Base-by-base conservation (phyloP, 768 basidiomycete species). In the Infundibulicybe gibba region DNA sequence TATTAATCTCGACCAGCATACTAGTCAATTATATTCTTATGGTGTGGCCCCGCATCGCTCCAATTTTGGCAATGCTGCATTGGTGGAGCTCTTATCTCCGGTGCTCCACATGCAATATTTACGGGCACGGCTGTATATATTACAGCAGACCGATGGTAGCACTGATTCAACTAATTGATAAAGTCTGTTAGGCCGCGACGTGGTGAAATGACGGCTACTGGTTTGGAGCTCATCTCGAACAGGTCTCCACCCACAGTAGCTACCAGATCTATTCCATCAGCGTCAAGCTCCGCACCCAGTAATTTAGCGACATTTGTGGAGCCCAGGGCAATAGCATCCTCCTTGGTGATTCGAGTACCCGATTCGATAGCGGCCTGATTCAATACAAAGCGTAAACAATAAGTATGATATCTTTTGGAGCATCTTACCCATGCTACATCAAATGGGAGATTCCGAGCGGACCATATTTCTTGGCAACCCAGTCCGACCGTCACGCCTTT, bases 371-470 rank as follows among this genome's bases (percentile, higher is more conserved):
- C 68, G 38, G 73, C 68, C 77, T 78, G 43, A 33, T 19, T 14
- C 31, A 13, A 46, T 45, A n/a, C n/a, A 34, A 45, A 32, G 44
- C 15, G 30, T 39, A 6, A 19, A 42, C 20, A 3, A 11, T 13
- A 31, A 15, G 16, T 40, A 13, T 17, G 20, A 42, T 15, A 21
- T 19, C 39, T 14, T 10, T 10, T 34, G 45, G 43, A 37, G 14
- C 25, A 41, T 49, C 80, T 54, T 51, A 85, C 88, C 92, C 93
- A 94, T 37, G 80, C 87, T 25, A 81, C 65, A 52, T 95, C 91
- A 53, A 92, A 88, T 13, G 86, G 79, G 9, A 86, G 74, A 58
- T 86, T 90, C 19, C 88, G 79, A 6, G 87, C 84, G 20, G 76
- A 72, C 85, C 85, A 91, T 34, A 77, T 76, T 50, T 82, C 80